phyloP scores from a whole-genome alignment of 2,329 filamentous ascomycete species.

The Arthrobotrys megalospora region DNA sequence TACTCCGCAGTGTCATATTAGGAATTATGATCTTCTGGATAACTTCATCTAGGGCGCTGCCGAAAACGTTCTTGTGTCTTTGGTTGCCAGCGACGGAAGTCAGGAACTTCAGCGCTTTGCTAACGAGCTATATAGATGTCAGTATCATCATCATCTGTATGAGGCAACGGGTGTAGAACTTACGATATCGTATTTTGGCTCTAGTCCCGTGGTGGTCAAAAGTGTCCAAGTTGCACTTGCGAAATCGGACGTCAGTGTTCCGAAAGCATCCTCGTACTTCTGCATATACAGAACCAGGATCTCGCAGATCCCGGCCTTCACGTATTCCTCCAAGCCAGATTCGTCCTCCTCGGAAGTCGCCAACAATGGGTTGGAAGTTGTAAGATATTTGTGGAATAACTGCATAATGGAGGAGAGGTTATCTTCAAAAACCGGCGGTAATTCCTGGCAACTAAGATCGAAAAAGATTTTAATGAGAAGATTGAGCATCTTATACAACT shows the following conservation, averaged over 20 bases:
- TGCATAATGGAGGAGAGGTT: slow-evolving; percentile 82
- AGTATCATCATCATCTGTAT: background rate
- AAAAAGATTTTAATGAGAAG: slow-evolving; percentile 92
- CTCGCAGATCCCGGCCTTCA: slow-evolving; percentile 95
- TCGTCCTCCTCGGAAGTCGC: slow-evolving; percentile 91
- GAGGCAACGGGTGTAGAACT: slow-evolving; percentile 30
- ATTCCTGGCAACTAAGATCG: slow-evolving; percentile 96
- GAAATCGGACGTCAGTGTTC: slow-evolving; percentile 83
- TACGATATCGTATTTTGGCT: slow-evolving; percentile 89
- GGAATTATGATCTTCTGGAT: slow-evolving; percentile 96
- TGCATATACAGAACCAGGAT: slow-evolving; percentile 89
- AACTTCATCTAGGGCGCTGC: slow-evolving; percentile 86
- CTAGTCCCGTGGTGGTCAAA: slow-evolving; percentile 85
- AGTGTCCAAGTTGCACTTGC: slow-evolving; percentile 92
- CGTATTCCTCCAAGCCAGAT: slow-evolving; percentile 84
- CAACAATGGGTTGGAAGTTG: slow-evolving; percentile 86
- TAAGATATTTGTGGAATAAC: slow-evolving; percentile 91
- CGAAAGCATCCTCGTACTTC: slow-evolving; percentile 97
- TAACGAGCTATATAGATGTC: slow-evolving; percentile 75
- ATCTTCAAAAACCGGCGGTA: slow-evolving; percentile 94
- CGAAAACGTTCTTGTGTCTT: slow-evolving; percentile 87
- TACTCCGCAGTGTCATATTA: slow-evolving; percentile 82
- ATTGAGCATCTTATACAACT: slow-evolving; percentile 87
- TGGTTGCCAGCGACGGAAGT: slow-evolving; percentile 86
- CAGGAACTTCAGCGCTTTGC: slow-evolving; percentile 93